Evolutionary conservation across 768 basidiomycete genomes (phyloP), one percentile per base, ranked within the genome.

Genomic region (Paxillus rubicundulus): DNA sequence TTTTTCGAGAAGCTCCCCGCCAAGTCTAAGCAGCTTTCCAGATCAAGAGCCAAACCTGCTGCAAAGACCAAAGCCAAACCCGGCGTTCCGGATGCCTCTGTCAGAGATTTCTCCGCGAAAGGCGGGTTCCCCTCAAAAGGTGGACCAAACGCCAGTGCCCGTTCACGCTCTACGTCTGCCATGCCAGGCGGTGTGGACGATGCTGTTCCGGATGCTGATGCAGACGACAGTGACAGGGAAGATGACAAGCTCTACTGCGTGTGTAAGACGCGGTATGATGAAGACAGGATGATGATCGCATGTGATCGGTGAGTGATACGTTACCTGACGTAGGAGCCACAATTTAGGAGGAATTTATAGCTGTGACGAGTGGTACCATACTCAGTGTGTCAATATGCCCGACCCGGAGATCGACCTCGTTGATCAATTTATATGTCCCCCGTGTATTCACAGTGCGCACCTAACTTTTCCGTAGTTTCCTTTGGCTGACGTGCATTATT

Each of bases 361-460:
- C 27, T 96, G 93, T 68, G 93, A 95, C 62, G 89, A 94, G 55
- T 97, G 93, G 93, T 96, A 92, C 67, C 93, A 97, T 65, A 87
- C 89, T 0, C 78, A 82, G 44, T 97, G 93, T 60, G 85, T 95
- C 24, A 73, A 81, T 38, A 87, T 95, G 79, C 81, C 83, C 21
- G 92, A 95, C 54, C 74, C 83, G 7, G 84, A 87, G 59, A 82
- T 92, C 33, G 90, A 94, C 59, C 82, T 97, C 14, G 88, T 97
- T 32, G 94, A 96, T 72, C 87, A 89, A 67, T 96, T 96, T 69
- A 83, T 92, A 47, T 97, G 93, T 68, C 92, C 92, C 1, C 74
- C 76, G 4, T 96, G 93, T 65, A 73, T 86, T 18, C 74, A 79
- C 50, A 83, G 93, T 95, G 58, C 34, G 90, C 78, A 20, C 34